Evolutionary conservation across 1,139 yeast genomes (phyloP).

Genomic region (Yamadazyma atmosphaerica): DNA sequence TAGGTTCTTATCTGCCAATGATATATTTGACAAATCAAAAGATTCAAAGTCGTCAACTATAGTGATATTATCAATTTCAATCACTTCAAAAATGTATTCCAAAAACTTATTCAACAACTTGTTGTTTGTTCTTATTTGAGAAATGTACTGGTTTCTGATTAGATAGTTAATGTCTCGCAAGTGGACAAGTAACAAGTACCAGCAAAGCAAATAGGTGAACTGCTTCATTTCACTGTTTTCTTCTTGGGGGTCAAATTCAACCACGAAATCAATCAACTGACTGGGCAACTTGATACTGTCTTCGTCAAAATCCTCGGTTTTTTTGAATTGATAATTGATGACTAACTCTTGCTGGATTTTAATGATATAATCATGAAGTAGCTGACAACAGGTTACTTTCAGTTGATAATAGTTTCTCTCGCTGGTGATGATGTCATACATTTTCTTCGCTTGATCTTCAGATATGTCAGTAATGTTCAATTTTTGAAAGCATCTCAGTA

Average conservation of each 20-base stretch:
- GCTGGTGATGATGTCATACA: conserved; percentile 23
- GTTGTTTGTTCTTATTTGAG: conserved; percentile 51
- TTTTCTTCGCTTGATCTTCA: conserved; percentile 9
- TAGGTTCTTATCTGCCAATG: conserved; percentile 22
- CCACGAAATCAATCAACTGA: conserved; percentile 26
- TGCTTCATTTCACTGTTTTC: conserved; percentile 26
- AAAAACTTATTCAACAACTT: conserved; percentile 49
- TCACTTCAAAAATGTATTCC: conserved; percentile 50
- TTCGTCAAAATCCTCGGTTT: conserved; percentile 23
- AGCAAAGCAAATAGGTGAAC: conserved; percentile 55
- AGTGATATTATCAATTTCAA: conserved; percentile 38
- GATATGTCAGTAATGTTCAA: conserved; percentile 8
- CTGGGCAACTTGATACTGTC: conserved; percentile 35
- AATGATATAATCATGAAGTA: conserved; percentile 36
- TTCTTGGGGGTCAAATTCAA: conserved; percentile 18
- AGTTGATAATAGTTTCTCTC: conserved; percentile 21
- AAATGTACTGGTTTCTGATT: conserved; percentile 60
- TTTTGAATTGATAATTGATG: conserved; percentile 58
- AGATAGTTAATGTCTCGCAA: conserved; percentile 68
- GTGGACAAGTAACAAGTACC: conserved; percentile 64
- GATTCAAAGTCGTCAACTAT: conserved; percentile 16
- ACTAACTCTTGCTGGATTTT: conserved; percentile 55
- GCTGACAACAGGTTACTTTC: conserved; percentile 35
- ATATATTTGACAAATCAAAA: conserved; percentile 12
- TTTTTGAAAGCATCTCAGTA: conserved; percentile 26